These are phyloP conservation scores for Cutaneotrichosporon sp. DNA, from an alignment of 1,284 basidiomycete species.

Conservation along the genomic window DNA sequence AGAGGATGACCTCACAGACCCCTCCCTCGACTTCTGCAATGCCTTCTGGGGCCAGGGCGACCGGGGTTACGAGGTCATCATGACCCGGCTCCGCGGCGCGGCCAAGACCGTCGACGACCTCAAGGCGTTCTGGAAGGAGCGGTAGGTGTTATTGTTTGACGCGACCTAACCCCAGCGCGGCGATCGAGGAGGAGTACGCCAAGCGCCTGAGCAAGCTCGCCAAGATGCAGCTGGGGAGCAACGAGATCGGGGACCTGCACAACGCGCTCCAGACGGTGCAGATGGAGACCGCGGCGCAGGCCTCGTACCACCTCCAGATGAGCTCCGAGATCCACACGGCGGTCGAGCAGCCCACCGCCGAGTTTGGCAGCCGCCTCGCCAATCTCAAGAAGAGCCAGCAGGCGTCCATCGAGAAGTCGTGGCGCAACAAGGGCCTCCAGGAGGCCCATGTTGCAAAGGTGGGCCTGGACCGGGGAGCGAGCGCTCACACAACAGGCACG, in stretches of 20 bases:
- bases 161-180: constrained; percentile 31
- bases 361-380: constrained; percentile 67
- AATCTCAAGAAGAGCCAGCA: constrained; percentile 71
- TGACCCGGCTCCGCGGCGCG: constrained; percentile 81
- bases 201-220: constrained; percentile 81
- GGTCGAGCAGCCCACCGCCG: constrained; percentile 67
- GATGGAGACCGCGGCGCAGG: constrained; percentile 79
- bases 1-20: constrained; percentile 39
- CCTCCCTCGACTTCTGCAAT: constrained; percentile 83
- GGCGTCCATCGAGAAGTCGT: constrained; percentile 77
- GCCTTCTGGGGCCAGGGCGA: constrained; percentile 90
- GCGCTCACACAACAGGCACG: constrained; percentile 60
- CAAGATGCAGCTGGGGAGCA: constrained; percentile 73
- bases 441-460: constrained; percentile 77
- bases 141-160: constrained; percentile 57
- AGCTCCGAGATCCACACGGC: constrained; percentile 75
- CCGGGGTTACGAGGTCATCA: constrained; percentile 85
- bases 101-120: constrained; percentile 87
- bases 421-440: constrained; percentile 80
- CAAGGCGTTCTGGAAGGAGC: constrained; percentile 82
- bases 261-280: constrained; percentile 75
- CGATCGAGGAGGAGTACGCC: constrained; percentile 90
- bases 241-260: constrained; percentile 88
- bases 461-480: background rate
- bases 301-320: constrained; percentile 60